These are phyloP conservation scores for Talaromyces pinophilus DNA, from an alignment of 2,329 filamentous ascomycete genomes.

Conservation along the genomic window DNA sequence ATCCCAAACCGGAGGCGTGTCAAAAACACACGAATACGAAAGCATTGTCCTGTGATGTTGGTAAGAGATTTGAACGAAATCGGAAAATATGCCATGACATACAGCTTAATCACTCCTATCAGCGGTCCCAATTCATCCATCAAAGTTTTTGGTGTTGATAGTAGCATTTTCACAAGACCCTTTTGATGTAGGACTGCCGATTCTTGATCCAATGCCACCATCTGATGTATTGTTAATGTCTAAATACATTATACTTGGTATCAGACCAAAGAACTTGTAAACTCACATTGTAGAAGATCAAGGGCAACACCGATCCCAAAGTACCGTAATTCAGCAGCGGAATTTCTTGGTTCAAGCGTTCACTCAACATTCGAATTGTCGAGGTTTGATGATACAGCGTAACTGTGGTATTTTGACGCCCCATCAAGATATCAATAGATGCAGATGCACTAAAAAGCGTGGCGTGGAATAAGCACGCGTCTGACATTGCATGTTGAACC, in stretches of 20 bases:
- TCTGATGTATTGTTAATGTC: background rate
- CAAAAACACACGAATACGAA: conserved; percentile 4
- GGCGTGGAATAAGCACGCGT: background rate
- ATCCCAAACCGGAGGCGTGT: conserved; percentile 4
- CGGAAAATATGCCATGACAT: background rate
- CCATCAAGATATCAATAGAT: conserved; percentile 3
- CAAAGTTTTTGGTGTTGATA: background rate
- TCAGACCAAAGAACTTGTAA: background rate
- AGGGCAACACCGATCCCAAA: conserved; percentile 1
- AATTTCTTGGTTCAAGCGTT: background rate
- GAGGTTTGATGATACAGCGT: conserved; percentile 7
- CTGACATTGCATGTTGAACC: conserved; percentile 1
- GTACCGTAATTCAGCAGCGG: background rate
- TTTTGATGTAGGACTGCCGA: background rate
- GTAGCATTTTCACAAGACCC: background rate
- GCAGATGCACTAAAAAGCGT: conserved; percentile 1
- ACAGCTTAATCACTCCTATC: background rate
- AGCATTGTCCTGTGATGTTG: conserved; percentile 1
- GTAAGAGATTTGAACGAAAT: background rate
- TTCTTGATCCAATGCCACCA: background rate
- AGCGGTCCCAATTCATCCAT: background rate
- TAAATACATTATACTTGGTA: background rate
- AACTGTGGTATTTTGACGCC: background rate
- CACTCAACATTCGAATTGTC: conserved; percentile 1
- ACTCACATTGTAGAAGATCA: conserved; percentile 6